Percentiles rank a stretch among this genome's conserved stretches.
phyloP scores from a whole-genome alignment of 306 rosid species.

The Lotus japonicus region DNA sequence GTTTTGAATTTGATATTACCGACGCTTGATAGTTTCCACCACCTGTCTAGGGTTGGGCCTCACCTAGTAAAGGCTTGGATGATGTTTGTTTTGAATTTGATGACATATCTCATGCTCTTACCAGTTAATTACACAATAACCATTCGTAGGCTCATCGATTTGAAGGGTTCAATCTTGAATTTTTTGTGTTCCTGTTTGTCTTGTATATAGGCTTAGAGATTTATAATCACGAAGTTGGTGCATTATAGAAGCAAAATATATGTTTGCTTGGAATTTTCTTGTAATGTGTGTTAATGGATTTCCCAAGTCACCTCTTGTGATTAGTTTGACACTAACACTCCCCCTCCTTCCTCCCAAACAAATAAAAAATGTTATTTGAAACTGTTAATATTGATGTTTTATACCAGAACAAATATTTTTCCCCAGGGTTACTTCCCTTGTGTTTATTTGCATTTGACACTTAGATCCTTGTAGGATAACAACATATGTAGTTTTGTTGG shows the following conservation, averaged over 20 bases:
- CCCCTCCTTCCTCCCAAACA: neutral
- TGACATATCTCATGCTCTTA: neutral
- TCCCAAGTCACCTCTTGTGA: neutral
- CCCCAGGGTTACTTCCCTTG: neutral
- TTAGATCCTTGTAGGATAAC: neutral
- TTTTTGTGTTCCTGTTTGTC: constrained; percentile 2
- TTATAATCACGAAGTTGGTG: neutral
- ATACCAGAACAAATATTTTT: neutral
- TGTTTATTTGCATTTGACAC: neutral
- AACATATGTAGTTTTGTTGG: neutral
- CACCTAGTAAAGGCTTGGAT: too few species aligned
- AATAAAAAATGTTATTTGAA: neutral
- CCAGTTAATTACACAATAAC: neutral
- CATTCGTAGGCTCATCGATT: neutral
- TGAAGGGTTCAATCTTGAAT: neutral
- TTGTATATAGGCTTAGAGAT: neutral
- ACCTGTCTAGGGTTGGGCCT: too few species aligned
- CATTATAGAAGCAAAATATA: constrained; percentile 3
- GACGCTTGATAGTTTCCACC: too few species aligned
- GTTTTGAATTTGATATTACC: neutral
- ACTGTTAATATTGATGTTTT: neutral
- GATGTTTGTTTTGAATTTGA: neutral
- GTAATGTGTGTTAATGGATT: constrained; percentile 1
- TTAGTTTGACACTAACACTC: neutral
- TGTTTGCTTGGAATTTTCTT: neutral